A percentile compares a stretch with the other conserved stretches of the same genome.
Conservation (phyloP, 768 basidiomycete species). For the Boletus fagicola region DNA sequence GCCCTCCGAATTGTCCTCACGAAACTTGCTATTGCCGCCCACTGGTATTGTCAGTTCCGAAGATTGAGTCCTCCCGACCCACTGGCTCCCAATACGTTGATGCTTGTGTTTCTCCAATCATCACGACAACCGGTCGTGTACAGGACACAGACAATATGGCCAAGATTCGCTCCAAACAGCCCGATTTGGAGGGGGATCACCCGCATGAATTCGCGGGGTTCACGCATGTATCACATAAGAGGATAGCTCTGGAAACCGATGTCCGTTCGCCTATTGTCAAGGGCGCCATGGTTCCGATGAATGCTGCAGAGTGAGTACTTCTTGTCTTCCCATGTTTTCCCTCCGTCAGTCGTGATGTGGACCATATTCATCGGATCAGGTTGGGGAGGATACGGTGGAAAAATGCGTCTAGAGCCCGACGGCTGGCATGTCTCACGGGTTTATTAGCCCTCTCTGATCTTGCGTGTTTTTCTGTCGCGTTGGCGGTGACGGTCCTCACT, state of each 20-base stretch:
- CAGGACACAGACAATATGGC: background rate
- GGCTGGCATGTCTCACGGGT: slow-evolving; percentile 4
- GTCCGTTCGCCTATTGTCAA: slow-evolving; percentile 31
- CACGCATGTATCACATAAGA: slow-evolving; percentile 14
- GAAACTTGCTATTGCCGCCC: slow-evolving; percentile 8
- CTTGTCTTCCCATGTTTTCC: background rate
- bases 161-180: background rate
- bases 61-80: background rate
- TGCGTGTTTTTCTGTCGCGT: slow-evolving; percentile 14
- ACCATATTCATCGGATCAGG: slow-evolving; percentile 14
- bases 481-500: slow-evolving; percentile 20
- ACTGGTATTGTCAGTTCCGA: background rate
- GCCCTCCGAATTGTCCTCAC: slow-evolving; percentile 21
- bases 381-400: slow-evolving; percentile 11
- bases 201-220: slow-evolving; percentile 10
- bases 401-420: slow-evolving; percentile 7
- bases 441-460: slow-evolving; percentile 14
- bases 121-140: slow-evolving; percentile 1
- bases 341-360: slow-evolving; percentile 7
- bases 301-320: slow-evolving; percentile 22
- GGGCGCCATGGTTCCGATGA: slow-evolving; percentile 25
- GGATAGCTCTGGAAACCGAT: slow-evolving; percentile 16
- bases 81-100: slow-evolving; percentile 24
- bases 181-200: background rate
- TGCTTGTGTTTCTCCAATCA: slow-evolving; percentile 28